Evolutionary conservation across 2,329 filamentous ascomycete genomes (phyloP), one percentile per base, ranked within the genome.

Genomic region (Penicillium italicum): DNA sequence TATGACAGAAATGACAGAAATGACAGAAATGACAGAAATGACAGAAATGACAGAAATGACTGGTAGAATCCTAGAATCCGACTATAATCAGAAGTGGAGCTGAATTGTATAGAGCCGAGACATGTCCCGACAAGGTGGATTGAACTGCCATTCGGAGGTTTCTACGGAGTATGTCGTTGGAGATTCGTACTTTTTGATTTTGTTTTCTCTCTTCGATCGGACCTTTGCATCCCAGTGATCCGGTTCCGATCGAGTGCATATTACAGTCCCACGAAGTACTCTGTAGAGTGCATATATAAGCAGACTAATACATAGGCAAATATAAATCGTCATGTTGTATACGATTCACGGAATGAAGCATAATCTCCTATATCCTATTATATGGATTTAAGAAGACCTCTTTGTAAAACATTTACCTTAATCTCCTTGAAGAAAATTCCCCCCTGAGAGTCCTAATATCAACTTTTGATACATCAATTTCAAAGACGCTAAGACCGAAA

Each of bases 181-280:
- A 34, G 9, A 34, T n/a, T 30, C 18, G 45, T 48, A 48, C 28
- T 24, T 31, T 50, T 16, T 42, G 1, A 8, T 34, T 36, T 16
- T 49, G 3, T 14, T 20, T 53, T 12, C 4, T 43, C 24, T 45
- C 24, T 20, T 55, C 49, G 41, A 38, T 30, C 49, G 47, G 53
- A 44, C 38, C 18, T 50, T 41, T 53, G 53, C 45, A 59, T 61
- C 57, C 62, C 60, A 64, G 58, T 30, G 40, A 22, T 45, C 51
- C 34, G 59, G 58, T 44, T 54, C 59, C 59, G 56, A 60, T 61
- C 51, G 37, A 40, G 18, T 37, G 37, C 44, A 48, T 48, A 31
- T 34, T n/a, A n/a, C n/a, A n/a, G n/a, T n/a, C n/a, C n/a, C n/a
- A n/a, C n/a, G n/a, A n/a, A n/a, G n/a, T n/a, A n/a, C n/a, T n/a